Conservation (phyloP, 2,329 filamentous ascomycete species). For the Penicillium polonicum region DNA sequence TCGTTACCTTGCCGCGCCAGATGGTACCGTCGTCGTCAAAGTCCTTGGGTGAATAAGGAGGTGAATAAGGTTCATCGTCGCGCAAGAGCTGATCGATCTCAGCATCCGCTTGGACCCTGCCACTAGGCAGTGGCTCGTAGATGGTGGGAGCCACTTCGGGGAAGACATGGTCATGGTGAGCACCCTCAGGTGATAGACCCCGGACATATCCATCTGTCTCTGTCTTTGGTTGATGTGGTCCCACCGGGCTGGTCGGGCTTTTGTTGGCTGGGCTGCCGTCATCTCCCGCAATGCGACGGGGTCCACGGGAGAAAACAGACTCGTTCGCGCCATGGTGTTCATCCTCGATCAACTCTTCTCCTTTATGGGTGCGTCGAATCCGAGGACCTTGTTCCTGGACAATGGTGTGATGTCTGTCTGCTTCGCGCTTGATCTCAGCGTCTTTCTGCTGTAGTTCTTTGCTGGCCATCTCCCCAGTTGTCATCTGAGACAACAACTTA, state of each 20-base stretch:
- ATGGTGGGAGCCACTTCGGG: constrained; percentile 42
- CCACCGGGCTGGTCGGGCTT: constrained; percentile 30
- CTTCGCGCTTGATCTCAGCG: constrained; percentile 54
- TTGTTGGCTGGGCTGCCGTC: constrained; percentile 30
- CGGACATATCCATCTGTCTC: constrained; percentile 56
- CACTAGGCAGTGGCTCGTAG: constrained; percentile 44
- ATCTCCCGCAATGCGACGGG: constrained; percentile 43
- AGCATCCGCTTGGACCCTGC: constrained; percentile 64
- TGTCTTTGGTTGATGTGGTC: constrained; percentile 36
- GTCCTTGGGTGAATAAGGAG: constrained; percentile 79
- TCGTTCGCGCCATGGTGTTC: constrained; percentile 56
- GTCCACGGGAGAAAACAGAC: constrained; percentile 49
- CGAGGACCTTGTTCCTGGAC: constrained; percentile 73
- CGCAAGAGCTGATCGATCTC: constrained; percentile 88
- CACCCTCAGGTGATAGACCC: constrained; percentile 69
- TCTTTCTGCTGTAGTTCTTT: constrained; percentile 74
- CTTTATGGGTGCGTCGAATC: constrained; percentile 88
- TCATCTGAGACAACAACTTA: constrained; percentile 81
- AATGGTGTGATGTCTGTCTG: constrained; percentile 69
- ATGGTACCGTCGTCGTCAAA: constrained; percentile 68
- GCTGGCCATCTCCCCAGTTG: constrained; percentile 83
- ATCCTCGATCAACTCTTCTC: constrained; percentile 83
- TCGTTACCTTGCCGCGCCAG: constrained; percentile 74
- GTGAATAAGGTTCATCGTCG: constrained; percentile 76
- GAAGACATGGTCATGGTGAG: constrained; percentile 45